Evolutionary conservation across 441 rosid species (phyloP), one percentile per base, ranked within the genome.

Genomic region (Metrosideros polymorpha): DNA sequence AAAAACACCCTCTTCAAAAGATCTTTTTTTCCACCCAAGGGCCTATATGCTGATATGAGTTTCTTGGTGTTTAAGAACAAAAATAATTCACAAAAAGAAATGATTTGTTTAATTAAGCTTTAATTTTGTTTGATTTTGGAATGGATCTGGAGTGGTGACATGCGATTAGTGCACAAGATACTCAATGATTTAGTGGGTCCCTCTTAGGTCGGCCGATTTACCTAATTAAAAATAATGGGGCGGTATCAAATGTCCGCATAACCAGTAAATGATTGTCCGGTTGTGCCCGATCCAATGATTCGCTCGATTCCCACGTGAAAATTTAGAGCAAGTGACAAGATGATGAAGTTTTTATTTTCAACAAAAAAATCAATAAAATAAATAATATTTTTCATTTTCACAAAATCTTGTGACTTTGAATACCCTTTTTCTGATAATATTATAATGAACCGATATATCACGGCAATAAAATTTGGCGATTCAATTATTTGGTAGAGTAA

Each of bases 391-490:
- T 59, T 59, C n/a, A 6, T 59, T 59, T 59, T 17, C 71, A 29
- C 12, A 29, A 59, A 14, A 30, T 15, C 27, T 7, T 14, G 39
- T 14, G 22, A 18, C 10, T 3, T 14, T 0, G 0, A n/a, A n/a
- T n/a, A n/a, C n/a, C n/a, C n/a, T n/a, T n/a, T n/a, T n/a, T n/a
- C n/a, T n/a, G n/a, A n/a, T n/a, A n/a, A n/a, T n/a, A n/a, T n/a
- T n/a, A n/a, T n/a, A n/a, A n/a, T n/a, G n/a, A n/a, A n/a, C n/a
- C n/a, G n/a, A n/a, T n/a, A n/a, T n/a, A n/a, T n/a, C n/a, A n/a
- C n/a, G n/a, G n/a, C n/a, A n/a, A n/a, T 57, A 18, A 57, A 0
- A 22, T 7, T 15, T 61, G 18, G 24, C 6, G 22, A 29, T 15
- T 29, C 29, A 29, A 61, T 30, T 39, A 61, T 15, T 30, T 1